A percentile compares a stretch with the other conserved stretches of the same genome.
Conservation (phyloP, 192 early-diverging fungal species). For the Coemansia sp. region DNA sequence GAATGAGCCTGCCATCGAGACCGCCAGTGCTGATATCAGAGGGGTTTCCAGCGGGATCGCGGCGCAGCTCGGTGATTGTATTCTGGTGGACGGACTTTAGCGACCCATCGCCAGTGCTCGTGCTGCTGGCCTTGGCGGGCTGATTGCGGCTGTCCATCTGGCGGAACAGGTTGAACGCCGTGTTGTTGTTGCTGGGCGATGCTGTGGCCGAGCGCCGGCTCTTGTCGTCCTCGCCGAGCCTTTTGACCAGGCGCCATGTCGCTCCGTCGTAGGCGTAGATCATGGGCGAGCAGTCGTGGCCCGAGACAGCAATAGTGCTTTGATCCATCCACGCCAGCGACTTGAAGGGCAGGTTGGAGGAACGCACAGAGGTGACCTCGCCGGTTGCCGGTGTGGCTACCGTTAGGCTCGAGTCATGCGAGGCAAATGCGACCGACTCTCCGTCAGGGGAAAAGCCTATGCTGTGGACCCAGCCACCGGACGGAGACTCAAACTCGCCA, state of each 20-base stretch:
- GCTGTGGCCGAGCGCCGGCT: slow-evolving; percentile 47
- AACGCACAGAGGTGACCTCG: slow-evolving; percentile 60
- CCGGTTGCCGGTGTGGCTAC: slow-evolving; percentile 68
- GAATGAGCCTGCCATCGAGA: slow-evolving; percentile 48
- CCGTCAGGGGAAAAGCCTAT: slow-evolving; percentile 88
- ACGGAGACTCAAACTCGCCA: slow-evolving; percentile 73
- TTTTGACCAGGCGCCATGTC: slow-evolving; percentile 53
- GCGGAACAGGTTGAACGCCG: slow-evolving; percentile 81
- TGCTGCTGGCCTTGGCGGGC: slow-evolving; percentile 19
- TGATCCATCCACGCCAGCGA: slow-evolving; percentile 78
- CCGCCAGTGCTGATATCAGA: slow-evolving; percentile 44
- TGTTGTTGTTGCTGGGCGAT: slow-evolving; percentile 59
- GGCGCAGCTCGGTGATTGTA: slow-evolving; percentile 76
- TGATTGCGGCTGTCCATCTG: slow-evolving; percentile 89
- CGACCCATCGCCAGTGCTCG: slow-evolving; percentile 36
- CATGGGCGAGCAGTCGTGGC: slow-evolving; percentile 92
- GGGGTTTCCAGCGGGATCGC: slow-evolving; percentile 23
- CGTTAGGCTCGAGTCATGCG: slow-evolving; percentile 84
- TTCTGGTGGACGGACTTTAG: slow-evolving; percentile 94
- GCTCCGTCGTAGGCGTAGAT: slow-evolving; percentile 64
- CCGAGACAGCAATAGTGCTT: slow-evolving; percentile 77
- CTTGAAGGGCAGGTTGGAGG: slow-evolving; percentile 70
- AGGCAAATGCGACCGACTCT: slow-evolving; percentile 77
- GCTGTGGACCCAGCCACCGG: slow-evolving; percentile 89
- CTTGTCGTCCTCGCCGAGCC: slow-evolving; percentile 79